Evolutionary conservation across 805 yeast genomes (phyloP).

Genomic region (Nakazawaea pomicola): DNA sequence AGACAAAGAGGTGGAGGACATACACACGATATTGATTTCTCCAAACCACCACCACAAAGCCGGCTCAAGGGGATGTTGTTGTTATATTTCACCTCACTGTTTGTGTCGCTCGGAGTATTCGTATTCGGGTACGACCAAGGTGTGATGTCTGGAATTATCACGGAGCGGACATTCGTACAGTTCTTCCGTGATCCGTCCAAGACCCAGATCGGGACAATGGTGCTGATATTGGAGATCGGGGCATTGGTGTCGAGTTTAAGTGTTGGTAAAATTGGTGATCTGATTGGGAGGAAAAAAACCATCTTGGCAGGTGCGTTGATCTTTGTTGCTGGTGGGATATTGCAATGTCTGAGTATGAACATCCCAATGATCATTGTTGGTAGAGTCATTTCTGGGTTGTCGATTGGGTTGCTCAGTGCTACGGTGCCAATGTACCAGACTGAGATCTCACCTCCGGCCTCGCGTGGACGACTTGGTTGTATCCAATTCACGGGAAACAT

Average conservation of each 20-base stretch:
- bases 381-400: constrained; percentile 75
- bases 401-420: constrained; percentile 79
- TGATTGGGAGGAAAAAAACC: constrained; percentile 71
- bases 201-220: constrained; percentile 76
- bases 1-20: not conserved
- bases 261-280: constrained; percentile 73
- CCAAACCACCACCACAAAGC: constrained; percentile 14
- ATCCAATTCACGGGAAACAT: constrained; percentile 87
- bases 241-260: constrained; percentile 72
- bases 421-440: constrained; percentile 86
- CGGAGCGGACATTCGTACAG: constrained; percentile 62
- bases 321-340: constrained; percentile 69
- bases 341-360: constrained; percentile 59
- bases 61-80: constrained; percentile 21
- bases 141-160: constrained; percentile 82
- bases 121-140: constrained; percentile 85
- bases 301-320: constrained; percentile 71
- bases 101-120: constrained; percentile 61
- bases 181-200: constrained; percentile 74
- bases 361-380: constrained; percentile 63
- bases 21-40: constrained; percentile 16
- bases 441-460: constrained; percentile 83
- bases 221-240: constrained; percentile 84
- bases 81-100: constrained; percentile 41
- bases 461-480: constrained; percentile 80